These are phyloP conservation scores for Setomelanomma holmii DNA, from an alignment of 2,329 filamentous ascomycete species.

Conservation along the genomic window DNA sequence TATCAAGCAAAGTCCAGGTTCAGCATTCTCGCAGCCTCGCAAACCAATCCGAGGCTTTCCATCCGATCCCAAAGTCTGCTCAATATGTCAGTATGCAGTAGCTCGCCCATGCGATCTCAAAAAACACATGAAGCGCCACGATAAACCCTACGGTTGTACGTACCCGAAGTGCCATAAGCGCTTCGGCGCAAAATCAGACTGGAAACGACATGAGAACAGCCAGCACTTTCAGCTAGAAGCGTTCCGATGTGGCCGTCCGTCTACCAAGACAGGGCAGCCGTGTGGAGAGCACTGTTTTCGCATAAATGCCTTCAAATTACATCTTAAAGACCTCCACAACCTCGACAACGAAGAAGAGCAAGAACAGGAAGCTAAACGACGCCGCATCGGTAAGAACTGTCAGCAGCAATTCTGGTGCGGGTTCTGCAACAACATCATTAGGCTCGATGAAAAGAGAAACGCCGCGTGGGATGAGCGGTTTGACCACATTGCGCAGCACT, in stretches of 20 bases:
- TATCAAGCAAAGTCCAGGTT: conserved; percentile 27
- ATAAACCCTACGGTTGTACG: conserved; percentile 83
- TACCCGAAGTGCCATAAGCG: conserved; percentile 70
- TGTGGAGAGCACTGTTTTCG: conserved; percentile 69
- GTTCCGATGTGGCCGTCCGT: conserved; percentile 69
- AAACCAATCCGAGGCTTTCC: conserved; percentile 17
- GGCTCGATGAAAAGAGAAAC: conserved; percentile 57
- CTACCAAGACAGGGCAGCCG: not conserved
- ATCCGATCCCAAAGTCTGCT: conserved; percentile 23
- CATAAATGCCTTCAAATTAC: conserved; percentile 65
- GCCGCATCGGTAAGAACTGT: conserved; percentile 69
- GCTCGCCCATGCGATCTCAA: conserved; percentile 52
- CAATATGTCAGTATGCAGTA: conserved; percentile 26
- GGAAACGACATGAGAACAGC: conserved; percentile 86
- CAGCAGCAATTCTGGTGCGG: conserved; percentile 84
- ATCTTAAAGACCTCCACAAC: conserved; percentile 64
- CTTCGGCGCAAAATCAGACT: conserved; percentile 95
- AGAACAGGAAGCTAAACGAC: conserved; percentile 57
- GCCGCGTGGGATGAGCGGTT: conserved; percentile 68
- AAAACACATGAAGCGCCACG: conserved; percentile 85
- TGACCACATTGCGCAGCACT: conserved; percentile 79
- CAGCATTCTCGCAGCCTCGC: conserved; percentile 15
- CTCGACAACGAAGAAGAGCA: conserved; percentile 30
- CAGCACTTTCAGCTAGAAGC: conserved; percentile 76
- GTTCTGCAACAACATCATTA: conserved; percentile 70